Percentiles rank a stretch among this genome's conserved stretches.
Evolutionary conservation across 177 flowering plant species (phyloP).

Genomic region (Vitis hybrid): DNA sequence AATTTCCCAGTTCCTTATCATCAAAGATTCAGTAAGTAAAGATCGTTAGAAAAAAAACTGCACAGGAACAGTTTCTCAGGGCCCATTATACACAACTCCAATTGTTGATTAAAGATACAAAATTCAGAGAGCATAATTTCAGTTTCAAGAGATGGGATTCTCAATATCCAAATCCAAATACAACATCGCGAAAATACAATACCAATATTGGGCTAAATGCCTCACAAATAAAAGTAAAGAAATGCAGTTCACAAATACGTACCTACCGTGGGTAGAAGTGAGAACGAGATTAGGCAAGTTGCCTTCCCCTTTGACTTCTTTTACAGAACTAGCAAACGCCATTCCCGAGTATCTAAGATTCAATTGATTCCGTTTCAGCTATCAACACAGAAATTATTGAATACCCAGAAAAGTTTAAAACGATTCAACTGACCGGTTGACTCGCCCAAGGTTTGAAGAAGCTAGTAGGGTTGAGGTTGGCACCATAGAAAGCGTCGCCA

Average conservation of each 20-base stretch:
- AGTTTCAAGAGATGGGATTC: too few relatives aligned
- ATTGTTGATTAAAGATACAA: too few relatives aligned
- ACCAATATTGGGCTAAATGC: neutral
- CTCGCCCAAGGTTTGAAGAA: conserved; percentile 26
- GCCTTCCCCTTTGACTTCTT: conserved; percentile 59
- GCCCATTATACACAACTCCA: too few relatives aligned
- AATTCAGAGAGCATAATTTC: too few relatives aligned
- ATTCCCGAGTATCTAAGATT: conserved; percentile 33
- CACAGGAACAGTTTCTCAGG: too few relatives aligned
- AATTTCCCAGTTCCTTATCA: too few relatives aligned
- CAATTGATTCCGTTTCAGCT: too few relatives aligned
- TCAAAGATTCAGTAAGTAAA: too few relatives aligned
- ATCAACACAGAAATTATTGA: neutral
- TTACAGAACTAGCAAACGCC: conserved; percentile 50
- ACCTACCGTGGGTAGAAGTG: conserved; percentile 70
- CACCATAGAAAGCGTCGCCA: conserved; percentile 30
- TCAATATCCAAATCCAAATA: too few relatives aligned
- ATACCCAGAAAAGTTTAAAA: neutral
- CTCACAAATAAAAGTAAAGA: neutral
- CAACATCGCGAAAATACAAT: neutral
- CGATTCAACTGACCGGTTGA: conserved; percentile 33
- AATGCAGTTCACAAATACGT: neutral
- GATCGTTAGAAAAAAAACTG: too few relatives aligned
- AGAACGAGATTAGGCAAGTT: conserved; percentile 76
- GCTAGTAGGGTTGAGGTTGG: conserved; percentile 22